These are phyloP conservation scores for Penicillium subrubescens DNA, from an alignment of 495 filamentous ascomycete genomes.

Conservation along the genomic window DNA sequence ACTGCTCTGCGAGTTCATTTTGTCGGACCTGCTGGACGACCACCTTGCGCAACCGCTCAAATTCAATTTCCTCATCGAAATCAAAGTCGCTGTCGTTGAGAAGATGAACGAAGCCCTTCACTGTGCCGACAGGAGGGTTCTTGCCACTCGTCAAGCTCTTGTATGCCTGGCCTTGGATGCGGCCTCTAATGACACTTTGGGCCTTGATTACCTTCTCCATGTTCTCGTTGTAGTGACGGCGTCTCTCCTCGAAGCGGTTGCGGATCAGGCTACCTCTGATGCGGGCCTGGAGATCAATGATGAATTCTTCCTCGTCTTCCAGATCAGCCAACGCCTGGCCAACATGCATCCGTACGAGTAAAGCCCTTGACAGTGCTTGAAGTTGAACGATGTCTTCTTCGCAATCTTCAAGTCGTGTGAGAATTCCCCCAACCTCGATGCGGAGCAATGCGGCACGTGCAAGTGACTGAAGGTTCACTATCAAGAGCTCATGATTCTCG, in stretches of 20 bases:
- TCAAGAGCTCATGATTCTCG: conserved; percentile 53
- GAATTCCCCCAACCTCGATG: conserved; percentile 66
- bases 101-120: conserved; percentile 97
- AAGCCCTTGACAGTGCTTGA: conserved; percentile 75
- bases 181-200: conserved; percentile 91
- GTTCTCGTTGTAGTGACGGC: conserved; percentile 86
- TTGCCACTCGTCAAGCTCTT: conserved; percentile 95
- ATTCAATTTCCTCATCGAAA: conserved; percentile 98
- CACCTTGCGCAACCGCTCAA: conserved; percentile 86
- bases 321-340: conserved; percentile 71
- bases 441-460: conserved; percentile 76
- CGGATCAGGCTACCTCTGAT: conserved; percentile 75
- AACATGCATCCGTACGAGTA: conserved; percentile 72
- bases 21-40: conserved; percentile 97
- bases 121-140: conserved; percentile 92
- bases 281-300: conserved; percentile 74
- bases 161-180: conserved; percentile 96
- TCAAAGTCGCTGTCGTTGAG: conserved; percentile 98
- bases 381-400: conserved; percentile 71
- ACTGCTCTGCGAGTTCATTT: conserved; percentile 95
- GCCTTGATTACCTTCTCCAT: conserved; percentile 99
- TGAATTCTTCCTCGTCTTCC: conserved; percentile 74
- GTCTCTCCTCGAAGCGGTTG: conserved; percentile 76
- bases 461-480: conserved; percentile 70
- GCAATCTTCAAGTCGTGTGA: conserved; percentile 75